phyloP scores from a whole-genome alignment of 2,329 filamentous ascomycete genomes.

The Penicillium carneum region DNA sequence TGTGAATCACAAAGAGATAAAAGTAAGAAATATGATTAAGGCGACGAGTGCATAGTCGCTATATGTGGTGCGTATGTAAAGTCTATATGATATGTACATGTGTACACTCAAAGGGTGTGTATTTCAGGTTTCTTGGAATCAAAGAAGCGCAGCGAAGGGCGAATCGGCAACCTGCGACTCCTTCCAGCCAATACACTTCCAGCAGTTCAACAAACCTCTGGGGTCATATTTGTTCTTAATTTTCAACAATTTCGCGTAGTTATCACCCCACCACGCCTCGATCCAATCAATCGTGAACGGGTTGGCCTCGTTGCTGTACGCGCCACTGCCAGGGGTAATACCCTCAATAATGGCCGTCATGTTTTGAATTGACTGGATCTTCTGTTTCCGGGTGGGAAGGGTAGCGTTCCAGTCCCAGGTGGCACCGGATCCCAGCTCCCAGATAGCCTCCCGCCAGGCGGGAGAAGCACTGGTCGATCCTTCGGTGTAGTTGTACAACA shows the following conservation, averaged over 20 bases:
- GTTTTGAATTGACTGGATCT: constrained; percentile 20
- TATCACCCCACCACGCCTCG: constrained; percentile 33
- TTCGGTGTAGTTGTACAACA: constrained; percentile 31
- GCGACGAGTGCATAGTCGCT: not conserved
- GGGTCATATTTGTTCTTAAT: constrained; percentile 36
- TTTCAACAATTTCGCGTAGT: constrained; percentile 28
- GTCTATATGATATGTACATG: not conserved
- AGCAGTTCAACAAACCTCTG: constrained; percentile 25
- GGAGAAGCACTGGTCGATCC: constrained; percentile 28
- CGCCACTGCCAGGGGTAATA: constrained; percentile 26
- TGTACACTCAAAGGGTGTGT: not conserved
- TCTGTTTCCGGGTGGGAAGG: constrained; percentile 17
- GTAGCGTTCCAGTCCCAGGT: constrained; percentile 30
- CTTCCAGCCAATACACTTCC: constrained; percentile 28
- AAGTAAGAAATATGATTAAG: not conserved
- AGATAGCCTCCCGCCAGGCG: constrained; percentile 32
- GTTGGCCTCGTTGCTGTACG: constrained; percentile 33
- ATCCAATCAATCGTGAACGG: constrained; percentile 29
- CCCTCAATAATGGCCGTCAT: constrained; percentile 20
- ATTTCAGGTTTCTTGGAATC: not conserved
- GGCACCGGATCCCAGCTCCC: constrained; percentile 26
- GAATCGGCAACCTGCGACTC: constrained; percentile 1
- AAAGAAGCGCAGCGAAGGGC: constrained; percentile 1
- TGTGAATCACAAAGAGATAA: not conserved
- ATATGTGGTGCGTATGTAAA: not conserved